phyloP scores from a whole-genome alignment of 352 stramenopile genomes.

The Detonula confervacea region DNA sequence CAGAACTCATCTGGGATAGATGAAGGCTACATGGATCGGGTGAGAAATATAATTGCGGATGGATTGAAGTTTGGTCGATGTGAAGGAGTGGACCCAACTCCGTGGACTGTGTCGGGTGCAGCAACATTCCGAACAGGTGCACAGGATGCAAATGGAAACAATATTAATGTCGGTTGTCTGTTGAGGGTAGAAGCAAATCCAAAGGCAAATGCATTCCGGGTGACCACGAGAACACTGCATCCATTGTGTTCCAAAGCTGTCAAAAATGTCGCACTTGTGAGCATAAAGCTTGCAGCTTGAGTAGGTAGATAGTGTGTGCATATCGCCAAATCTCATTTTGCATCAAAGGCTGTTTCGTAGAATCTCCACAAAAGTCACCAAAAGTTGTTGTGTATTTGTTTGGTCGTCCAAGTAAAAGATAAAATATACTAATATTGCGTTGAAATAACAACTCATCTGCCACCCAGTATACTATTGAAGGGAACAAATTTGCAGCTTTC shows the following conservation, averaged over 20 bases:
- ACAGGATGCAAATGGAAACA: constrained; percentile 89
- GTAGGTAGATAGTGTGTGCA: too few relatives aligned
- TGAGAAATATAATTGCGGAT: constrained; percentile 88
- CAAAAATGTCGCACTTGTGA: constrained; percentile 84
- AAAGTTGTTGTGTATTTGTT: not conserved
- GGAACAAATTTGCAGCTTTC: too few relatives aligned
- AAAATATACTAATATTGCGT: not conserved
- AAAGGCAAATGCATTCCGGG: constrained; percentile 83
- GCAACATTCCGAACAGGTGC: constrained; percentile 92
- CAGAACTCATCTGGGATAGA: constrained; percentile 86
- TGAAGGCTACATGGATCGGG: constrained; percentile 86
- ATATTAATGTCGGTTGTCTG: constrained; percentile 93
- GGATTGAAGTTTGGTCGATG: constrained; percentile 91
- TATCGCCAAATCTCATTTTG: too few relatives aligned
- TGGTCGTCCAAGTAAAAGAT: not conserved
- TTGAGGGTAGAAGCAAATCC: constrained; percentile 90
- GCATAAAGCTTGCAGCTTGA: constrained; percentile 81
- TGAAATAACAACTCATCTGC: not conserved
- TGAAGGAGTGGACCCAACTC: constrained; percentile 85
- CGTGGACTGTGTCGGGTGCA: constrained; percentile 90
- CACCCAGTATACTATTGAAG: not conserved
- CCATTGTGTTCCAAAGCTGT: constrained; percentile 84
- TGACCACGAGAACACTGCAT: constrained; percentile 93
- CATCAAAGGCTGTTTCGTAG: too few relatives aligned
- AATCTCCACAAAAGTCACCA: too few relatives aligned